Percentiles rank a stretch among this genome's conserved stretches.
phyloP scores from a whole-genome alignment of 805 yeast species.

The Henningerozyma blattae region DNA sequence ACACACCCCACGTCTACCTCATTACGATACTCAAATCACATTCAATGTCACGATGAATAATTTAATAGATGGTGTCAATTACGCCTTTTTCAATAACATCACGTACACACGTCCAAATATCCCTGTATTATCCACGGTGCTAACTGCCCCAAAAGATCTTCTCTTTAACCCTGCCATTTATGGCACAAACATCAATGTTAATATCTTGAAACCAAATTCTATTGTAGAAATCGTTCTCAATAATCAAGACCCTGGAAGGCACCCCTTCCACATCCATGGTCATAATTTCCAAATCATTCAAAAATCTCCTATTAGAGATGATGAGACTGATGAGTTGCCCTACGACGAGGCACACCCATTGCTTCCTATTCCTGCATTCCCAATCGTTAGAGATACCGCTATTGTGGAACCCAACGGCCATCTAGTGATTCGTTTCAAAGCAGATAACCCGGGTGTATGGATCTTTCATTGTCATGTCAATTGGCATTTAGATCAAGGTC shows the following conservation, averaged over 20 bases:
- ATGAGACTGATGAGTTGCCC: constrained; percentile 38
- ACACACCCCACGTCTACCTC: constrained; percentile 36
- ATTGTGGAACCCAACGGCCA: constrained; percentile 76
- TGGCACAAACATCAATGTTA: constrained; percentile 58
- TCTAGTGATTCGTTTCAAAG: constrained; percentile 75
- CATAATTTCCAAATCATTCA: constrained; percentile 54
- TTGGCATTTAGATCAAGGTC: constrained; percentile 96
- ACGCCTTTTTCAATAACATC: constrained; percentile 63
- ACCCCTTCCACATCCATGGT: constrained; percentile 73
- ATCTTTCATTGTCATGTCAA: constrained; percentile 97
- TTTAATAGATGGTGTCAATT: constrained; percentile 61
- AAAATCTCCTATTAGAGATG: constrained; percentile 39
- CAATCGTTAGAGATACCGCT: constrained; percentile 75
- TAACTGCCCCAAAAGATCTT: constrained; percentile 45
- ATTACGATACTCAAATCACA: constrained; percentile 50
- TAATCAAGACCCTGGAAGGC: constrained; percentile 70
- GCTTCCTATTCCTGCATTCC: constrained; percentile 44
- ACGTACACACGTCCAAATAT: constrained; percentile 57
- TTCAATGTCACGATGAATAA: constrained; percentile 54
- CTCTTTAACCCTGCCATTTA: constrained; percentile 37
- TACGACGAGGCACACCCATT: constrained; percentile 34
- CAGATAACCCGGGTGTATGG: constrained; percentile 98
- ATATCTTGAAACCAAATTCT: constrained; percentile 46
- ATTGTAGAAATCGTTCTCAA: constrained; percentile 67
- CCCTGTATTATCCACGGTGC: constrained; percentile 55